Percentiles rank a stretch among this genome's conserved stretches.
Evolutionary conservation across 306 rosid genomes (phyloP).

Genomic region (Sesbania bispinosa): DNA sequence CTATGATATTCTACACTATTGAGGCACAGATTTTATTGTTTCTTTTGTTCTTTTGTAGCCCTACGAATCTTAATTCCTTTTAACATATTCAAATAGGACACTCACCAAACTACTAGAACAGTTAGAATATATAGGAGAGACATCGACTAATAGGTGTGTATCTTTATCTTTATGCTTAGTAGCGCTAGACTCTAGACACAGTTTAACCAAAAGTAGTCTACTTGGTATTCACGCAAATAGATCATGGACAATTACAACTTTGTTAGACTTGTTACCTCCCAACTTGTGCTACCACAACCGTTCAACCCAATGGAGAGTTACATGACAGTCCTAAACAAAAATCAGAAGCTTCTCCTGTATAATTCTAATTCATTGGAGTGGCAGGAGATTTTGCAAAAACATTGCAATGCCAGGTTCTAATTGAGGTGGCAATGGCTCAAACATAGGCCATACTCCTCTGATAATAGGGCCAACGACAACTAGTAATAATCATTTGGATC

Average conservation of each 20-base stretch:
- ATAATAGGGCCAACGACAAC: no score
- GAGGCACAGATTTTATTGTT: background rate
- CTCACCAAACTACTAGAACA: background rate
- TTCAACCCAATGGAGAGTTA: constrained; percentile 21
- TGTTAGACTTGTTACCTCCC: background rate
- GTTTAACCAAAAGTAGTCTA: background rate
- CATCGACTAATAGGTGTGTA: background rate
- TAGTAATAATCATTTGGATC: no score
- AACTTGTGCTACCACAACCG: constrained; percentile 7
- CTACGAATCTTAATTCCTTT: background rate
- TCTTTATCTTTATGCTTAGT: constrained; percentile 1
- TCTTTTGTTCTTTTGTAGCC: background rate
- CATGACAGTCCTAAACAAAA: constrained; percentile 5
- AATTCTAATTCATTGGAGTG: constrained; percentile 9
- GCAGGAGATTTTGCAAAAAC: no score
- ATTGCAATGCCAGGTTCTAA: background rate
- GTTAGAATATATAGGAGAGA: constrained; percentile 16
- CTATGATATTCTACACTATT: background rate
- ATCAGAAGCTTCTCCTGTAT: background rate
- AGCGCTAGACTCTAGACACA: background rate
- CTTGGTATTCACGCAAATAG: background rate
- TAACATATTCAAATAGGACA: background rate
- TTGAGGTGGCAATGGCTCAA: background rate
- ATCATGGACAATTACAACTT: background rate
- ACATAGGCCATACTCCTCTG: background rate